Conservation (phyloP, 495 filamentous ascomycete species). For the Lophiostoma macrostomum region DNA sequence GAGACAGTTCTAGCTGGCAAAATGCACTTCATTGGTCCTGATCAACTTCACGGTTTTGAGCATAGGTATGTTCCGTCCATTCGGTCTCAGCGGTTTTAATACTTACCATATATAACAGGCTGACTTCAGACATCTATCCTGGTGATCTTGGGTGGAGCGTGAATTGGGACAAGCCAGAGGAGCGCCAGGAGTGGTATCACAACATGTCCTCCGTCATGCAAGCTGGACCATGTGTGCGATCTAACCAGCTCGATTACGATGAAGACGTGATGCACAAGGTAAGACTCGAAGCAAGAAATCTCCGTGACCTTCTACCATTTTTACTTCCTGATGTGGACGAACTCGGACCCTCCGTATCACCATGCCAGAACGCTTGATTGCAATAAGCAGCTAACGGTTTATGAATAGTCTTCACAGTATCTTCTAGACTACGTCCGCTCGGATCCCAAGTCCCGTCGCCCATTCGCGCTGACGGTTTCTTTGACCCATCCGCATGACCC, state of each 20-base stretch:
- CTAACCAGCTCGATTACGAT: slow-evolving; percentile 92
- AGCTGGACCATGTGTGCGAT: slow-evolving; percentile 75
- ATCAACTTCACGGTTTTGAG: slow-evolving; percentile 89
- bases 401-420: slow-evolving; percentile 61
- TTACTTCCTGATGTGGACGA: no score
- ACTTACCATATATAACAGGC: slow-evolving; percentile 20
- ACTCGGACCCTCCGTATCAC: slow-evolving; percentile 2
- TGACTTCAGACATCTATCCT: slow-evolving; percentile 91
- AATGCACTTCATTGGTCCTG: slow-evolving; percentile 89
- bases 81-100: background rate
- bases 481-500: slow-evolving; percentile 91
- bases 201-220: slow-evolving; percentile 86
- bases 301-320: no score
- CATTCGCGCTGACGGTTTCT: slow-evolving; percentile 85
- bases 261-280: slow-evolving; percentile 83
- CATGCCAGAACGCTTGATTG: background rate
- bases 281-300: slow-evolving; percentile 6
- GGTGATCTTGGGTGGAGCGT: slow-evolving; percentile 87
- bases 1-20: slow-evolving; percentile 87
- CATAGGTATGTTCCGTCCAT: slow-evolving; percentile 47
- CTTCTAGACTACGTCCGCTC: slow-evolving; percentile 78
- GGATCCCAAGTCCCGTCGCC: slow-evolving; percentile 56
- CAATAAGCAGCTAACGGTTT: background rate
- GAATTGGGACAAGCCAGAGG: slow-evolving; percentile 85
- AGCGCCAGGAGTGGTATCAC: slow-evolving; percentile 85